Conservation (phyloP, 2,329 filamentous ascomycete genomes). For the Colletotrichum orbiculare region DNA sequence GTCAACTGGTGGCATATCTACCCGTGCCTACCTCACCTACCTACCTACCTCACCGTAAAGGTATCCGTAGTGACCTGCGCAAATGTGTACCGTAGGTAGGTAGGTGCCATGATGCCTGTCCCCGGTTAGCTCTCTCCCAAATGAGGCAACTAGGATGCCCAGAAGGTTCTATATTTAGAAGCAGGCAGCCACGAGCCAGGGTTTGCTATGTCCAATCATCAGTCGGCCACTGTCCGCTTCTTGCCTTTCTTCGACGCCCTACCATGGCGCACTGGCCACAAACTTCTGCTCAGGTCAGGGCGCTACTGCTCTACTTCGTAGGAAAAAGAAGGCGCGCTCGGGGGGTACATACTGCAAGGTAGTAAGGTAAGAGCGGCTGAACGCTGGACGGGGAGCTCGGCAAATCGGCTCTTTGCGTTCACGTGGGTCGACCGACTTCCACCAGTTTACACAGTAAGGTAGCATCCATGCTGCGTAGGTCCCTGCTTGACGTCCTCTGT, state of each 20-base stretch:
- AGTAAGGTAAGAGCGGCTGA: no score
- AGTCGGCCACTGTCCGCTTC: conserved; percentile 17
- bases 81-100: no score
- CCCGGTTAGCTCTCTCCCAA: not conserved
- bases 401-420: conserved; percentile 25
- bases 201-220: conserved; percentile 12
- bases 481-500: no score
- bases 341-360: not conserved
- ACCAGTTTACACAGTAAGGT: not conserved
- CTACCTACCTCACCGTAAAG: conserved; percentile 8
- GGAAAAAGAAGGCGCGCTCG: conserved; percentile 10
- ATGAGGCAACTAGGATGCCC: conserved; percentile 10
- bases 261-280: not conserved
- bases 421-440: not conserved
- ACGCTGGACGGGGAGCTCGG: conserved; percentile 9
- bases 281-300: not conserved
- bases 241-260: conserved; percentile 9
- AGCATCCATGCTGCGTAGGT: no score
- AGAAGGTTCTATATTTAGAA: conserved; percentile 21
- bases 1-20: no score
- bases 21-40: not conserved
- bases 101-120: no score
- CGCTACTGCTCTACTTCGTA: conserved; percentile 23
- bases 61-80: no score
- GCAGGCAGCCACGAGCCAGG: conserved; percentile 24